phyloP scores from a whole-genome alignment of 1,284 basidiomycete genomes.

The Cryptococcus sp. region DNA sequence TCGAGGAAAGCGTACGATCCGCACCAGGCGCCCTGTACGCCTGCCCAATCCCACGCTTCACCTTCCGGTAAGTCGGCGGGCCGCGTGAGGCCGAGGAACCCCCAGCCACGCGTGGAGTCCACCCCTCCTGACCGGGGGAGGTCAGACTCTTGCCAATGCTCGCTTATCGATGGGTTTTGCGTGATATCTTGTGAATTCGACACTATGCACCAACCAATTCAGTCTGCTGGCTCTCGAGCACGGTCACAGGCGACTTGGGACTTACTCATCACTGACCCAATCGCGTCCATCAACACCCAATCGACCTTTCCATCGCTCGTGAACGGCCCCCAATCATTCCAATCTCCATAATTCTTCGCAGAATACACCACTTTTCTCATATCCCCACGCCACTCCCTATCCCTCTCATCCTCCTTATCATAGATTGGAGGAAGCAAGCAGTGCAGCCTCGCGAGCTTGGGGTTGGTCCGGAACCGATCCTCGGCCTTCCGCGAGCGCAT shows the following conservation, averaged over 20 bases:
- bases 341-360: slow-evolving; percentile 22
- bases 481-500: slow-evolving; percentile 6
- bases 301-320: slow-evolving; percentile 35
- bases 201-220: slow-evolving; percentile 19
- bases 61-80: slow-evolving; percentile 19
- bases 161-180: slow-evolving; percentile 8
- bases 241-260: background rate
- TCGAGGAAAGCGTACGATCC: slow-evolving; percentile 48
- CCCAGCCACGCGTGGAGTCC: slow-evolving; percentile 30
- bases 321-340: slow-evolving; percentile 42
- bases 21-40: slow-evolving; percentile 36
- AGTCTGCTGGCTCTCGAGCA: background rate
- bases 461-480: slow-evolving; percentile 13
- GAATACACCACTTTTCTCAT: slow-evolving; percentile 37
- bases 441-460: slow-evolving; percentile 29
- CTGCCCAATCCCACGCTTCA: slow-evolving; percentile 44
- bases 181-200: slow-evolving; percentile 35
- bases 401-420: slow-evolving; percentile 12
- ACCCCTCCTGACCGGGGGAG: slow-evolving; percentile 31
- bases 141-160: slow-evolving; percentile 31
- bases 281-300: slow-evolving; percentile 40
- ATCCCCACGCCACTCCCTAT: slow-evolving; percentile 30
- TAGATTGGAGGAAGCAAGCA: slow-evolving; percentile 25
- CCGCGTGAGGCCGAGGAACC: slow-evolving; percentile 23
- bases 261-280: slow-evolving; percentile 44